phyloP scores from a whole-genome alignment of 805 yeast species.

The Grigorovia jiainica region DNA sequence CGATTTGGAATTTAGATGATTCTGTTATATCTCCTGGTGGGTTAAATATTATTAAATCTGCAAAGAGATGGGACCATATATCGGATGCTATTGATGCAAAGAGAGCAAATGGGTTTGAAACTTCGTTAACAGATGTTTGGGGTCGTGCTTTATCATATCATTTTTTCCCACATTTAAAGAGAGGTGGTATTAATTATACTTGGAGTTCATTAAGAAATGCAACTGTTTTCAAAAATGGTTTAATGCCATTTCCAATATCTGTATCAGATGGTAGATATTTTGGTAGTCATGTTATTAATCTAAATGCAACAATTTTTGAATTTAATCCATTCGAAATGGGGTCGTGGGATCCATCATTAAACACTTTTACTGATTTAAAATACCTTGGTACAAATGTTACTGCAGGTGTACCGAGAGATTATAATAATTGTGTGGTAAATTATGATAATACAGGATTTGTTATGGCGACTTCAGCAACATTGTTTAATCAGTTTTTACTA shows the following conservation, averaged over 20 bases:
- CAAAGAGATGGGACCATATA: slow-evolving; percentile 45
- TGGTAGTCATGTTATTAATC: slow-evolving; percentile 42
- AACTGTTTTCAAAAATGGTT: slow-evolving; percentile 48
- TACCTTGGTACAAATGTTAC: slow-evolving; percentile 60
- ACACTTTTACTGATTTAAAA: slow-evolving; percentile 54
- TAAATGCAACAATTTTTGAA: slow-evolving; percentile 62
- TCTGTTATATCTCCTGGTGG: slow-evolving; percentile 60
- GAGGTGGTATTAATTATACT: slow-evolving; percentile 56
- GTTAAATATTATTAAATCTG: slow-evolving; percentile 41
- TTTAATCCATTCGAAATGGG: slow-evolving; percentile 68
- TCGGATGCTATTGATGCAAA: slow-evolving; percentile 44
- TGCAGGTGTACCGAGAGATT: slow-evolving; percentile 45
- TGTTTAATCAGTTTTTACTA: slow-evolving; percentile 61
- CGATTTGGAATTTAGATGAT: slow-evolving; percentile 64
- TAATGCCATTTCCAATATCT: slow-evolving; percentile 66
- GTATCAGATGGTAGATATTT: slow-evolving; percentile 63
- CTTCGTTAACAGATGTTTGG: slow-evolving; percentile 70
- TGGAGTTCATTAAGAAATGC: slow-evolving; percentile 50
- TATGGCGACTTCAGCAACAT: slow-evolving; percentile 73
- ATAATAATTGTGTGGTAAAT: slow-evolving; percentile 49
- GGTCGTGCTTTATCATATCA: slow-evolving; percentile 67
- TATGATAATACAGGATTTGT: slow-evolving; percentile 76
- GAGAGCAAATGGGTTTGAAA: slow-evolving; percentile 53
- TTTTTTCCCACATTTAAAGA: slow-evolving; percentile 51
- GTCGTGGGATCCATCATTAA: slow-evolving; percentile 74